Percentiles rank a stretch among this genome's conserved stretches.
These are phyloP conservation scores for Eucalyptus pauciflora DNA, from an alignment of 345 rosid genomes.

Conservation along the genomic window DNA sequence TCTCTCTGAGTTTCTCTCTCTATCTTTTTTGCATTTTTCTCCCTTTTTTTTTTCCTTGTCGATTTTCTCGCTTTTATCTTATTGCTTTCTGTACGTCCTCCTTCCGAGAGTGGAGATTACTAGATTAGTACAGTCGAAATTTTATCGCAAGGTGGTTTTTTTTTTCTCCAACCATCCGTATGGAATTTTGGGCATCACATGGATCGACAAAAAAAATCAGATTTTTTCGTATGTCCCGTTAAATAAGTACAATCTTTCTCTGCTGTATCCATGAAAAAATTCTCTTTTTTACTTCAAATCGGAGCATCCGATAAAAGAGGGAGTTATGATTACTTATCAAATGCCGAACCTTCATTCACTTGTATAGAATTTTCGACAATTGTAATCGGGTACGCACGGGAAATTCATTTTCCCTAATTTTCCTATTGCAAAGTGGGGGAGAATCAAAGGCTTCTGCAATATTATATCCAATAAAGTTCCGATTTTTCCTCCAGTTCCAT, in stretches of 20 bases:
- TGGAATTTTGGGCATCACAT: background rate
- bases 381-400: fast-evolving
- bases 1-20: background rate
- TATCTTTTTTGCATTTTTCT: background rate
- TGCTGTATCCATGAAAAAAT: background rate
- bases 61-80: background rate
- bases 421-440: too few relatives aligned
- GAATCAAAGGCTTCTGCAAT: background rate
- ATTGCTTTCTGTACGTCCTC: background rate
- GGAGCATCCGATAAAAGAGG: fast-evolving
- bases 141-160: background rate
- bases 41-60: background rate
- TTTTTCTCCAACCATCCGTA: background rate
- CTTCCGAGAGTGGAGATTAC: background rate
- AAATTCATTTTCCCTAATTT: background rate
- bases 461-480: background rate
- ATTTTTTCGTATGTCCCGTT: background rate
- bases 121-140: background rate
- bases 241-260: background rate
- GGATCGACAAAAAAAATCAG: background rate
- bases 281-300: background rate
- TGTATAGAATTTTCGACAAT: background rate
- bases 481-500: background rate
- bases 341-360: fast-evolving
- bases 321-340: background rate